phyloP scores from a whole-genome alignment of 2,329 filamentous ascomycete genomes.

The Aspergillus fumigatus region DNA sequence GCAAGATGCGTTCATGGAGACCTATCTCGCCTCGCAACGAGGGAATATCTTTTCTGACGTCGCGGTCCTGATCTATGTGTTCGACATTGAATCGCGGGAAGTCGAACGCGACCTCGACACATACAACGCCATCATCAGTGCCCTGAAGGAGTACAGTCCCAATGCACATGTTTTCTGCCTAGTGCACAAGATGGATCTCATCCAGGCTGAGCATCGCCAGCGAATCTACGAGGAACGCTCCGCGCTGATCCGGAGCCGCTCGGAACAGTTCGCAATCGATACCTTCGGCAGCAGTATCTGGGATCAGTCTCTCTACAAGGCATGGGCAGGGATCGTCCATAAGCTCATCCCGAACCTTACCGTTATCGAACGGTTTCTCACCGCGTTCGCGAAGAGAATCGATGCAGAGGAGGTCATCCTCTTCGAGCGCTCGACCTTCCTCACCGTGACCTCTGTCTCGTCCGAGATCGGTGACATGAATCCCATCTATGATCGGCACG shows the following conservation, averaged over 20 bases:
- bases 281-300: constrained; percentile 96
- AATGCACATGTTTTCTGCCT: constrained; percentile 85
- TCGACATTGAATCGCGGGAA: constrained; percentile 95
- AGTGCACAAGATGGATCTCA: constrained; percentile 98
- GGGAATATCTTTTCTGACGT: constrained; percentile 96
- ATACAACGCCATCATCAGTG: constrained; percentile 84
- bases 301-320: constrained; percentile 97
- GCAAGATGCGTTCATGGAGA: constrained; percentile 98
- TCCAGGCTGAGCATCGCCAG: constrained; percentile 73
- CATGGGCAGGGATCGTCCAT: constrained; percentile 97
- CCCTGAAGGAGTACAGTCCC: constrained; percentile 78
- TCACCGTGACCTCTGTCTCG: constrained; percentile 91
- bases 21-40: constrained; percentile 92
- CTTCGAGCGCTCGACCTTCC: constrained; percentile 92
- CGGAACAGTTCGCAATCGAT: constrained; percentile 67
- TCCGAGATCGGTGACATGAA: constrained; percentile 70
- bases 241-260: constrained; percentile 69
- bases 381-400: constrained; percentile 75
- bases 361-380: constrained; percentile 81
- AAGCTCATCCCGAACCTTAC: constrained; percentile 91
- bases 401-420: constrained; percentile 90
- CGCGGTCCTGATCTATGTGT: constrained; percentile 97
- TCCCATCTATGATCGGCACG: constrained; percentile 86
- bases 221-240: constrained; percentile 81
- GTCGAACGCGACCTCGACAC: constrained; percentile 89